Base-by-base conservation (phyloP, 31 red algal genomes). In the Asparagopsis taxiformis region DNA sequence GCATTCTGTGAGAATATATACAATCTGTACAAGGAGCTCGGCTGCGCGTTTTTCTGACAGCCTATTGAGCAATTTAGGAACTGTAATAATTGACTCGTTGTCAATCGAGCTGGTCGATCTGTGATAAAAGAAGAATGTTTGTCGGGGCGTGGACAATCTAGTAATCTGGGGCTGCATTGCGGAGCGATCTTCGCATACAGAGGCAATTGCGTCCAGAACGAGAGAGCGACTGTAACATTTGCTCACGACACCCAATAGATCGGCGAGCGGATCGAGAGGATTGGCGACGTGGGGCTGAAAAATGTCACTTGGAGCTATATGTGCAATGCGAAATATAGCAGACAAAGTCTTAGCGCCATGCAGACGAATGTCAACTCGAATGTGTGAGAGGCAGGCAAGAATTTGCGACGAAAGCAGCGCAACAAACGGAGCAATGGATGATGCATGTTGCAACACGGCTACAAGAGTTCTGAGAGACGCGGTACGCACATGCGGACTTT, bases 321-420 rank as follows among this genome's bases (percentile, higher is more conserved):
- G 65, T 25, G 50, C 32, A 1, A 22, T 51, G 0, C 23, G 46
- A 25, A 68, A 15, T 15, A 68, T 41, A 16, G 44, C 21, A 17
- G 35, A 15, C n/a, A 68, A 49, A 24, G 65, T 31, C 28, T 49
- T 41, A 1, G 65, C 65, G 1, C 65, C 44, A 32, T 68, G 35
- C 24, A 68, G 11, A 23, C 65, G 65, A 31, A 68, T 68, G 30
- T 68, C 65, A 20, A 68, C 22, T n/a, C 65, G 65, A 48, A 68
- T 68, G 26, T 68, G 65, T 21, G 46, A 52, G 30, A 68, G 53
- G 53, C 65, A 68, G 7, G 65, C 65, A 6, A 68, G 25, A 26
- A 52, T 5, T 33, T 41, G 46, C 16, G 65, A 52, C 0, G 65
- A 51, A 39, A 68, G 32, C 33, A 68, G 31, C 1, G 65, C 50